Base-by-base conservation (phyloP, 1,139 yeast species). In the Hemisphaericaspora subhashii region DNA sequence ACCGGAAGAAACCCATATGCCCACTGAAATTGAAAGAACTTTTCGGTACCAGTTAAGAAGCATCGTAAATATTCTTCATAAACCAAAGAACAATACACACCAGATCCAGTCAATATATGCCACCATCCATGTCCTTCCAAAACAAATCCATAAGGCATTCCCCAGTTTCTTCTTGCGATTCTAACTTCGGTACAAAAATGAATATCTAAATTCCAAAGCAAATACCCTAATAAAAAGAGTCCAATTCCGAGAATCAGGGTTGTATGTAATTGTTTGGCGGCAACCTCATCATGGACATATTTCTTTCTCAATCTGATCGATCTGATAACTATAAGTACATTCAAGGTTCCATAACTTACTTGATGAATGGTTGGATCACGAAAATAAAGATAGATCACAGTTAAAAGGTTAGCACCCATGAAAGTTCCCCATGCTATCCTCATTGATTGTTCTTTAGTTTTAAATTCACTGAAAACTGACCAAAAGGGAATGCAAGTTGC, bases 101-200 rank as follows among this genome's bases (percentile, higher is more conserved):
- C 96, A 10, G 81, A 68, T 3, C 95, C 95, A 0, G 95, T 87
- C 46, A 87, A 74, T 23, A 87, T 67, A 58, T 92, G 98, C 98
- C 98, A 92, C 98, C 98, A 92, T 13, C 95, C 96, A 57, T 92
- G 98, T 24, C 96, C 86, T 58, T 92, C 98, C 28, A 92, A 70
- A 9, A 92, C 50, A 47, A 88, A 78, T 1, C 98, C 98, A 42
- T 85, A 78, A 1, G 98, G 98, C 68, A 89, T 76, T 2, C 96
- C 95, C 56, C 74, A 67, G 3, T 62, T 51, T 47, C 95, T 77
- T 58, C 98, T 78, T 29, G 79, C 58, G 6, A 64, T 48, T 37
- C 85, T 76, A 63, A 88, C 82, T 27, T 63, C 59, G n/a, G 72
- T 57, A 58, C 98, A 92, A 40, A 84, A 73, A 53, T 84, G 87